Conservation (phyloP, 164 flowering plant species). For the Berberis thunbergii region DNA sequence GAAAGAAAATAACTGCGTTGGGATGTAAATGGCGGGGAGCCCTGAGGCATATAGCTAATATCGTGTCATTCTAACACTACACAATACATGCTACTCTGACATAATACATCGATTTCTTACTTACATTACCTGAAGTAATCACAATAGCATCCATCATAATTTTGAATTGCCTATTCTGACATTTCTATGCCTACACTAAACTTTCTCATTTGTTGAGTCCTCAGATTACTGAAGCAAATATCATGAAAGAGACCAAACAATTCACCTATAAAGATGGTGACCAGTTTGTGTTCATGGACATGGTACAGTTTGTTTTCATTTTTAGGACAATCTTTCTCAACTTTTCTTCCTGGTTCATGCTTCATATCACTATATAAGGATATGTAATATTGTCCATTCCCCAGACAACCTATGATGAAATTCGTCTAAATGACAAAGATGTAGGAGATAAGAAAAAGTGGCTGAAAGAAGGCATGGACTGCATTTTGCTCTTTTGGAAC, state of each 20-base stretch:
- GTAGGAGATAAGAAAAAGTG: slow-evolving; percentile 74
- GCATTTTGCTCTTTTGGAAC: slow-evolving; percentile 85
- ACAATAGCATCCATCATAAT: not conserved
- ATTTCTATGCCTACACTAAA: too few relatives aligned
- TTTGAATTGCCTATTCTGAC: not conserved
- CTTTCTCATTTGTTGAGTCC: not conserved
- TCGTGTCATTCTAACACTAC: too few relatives aligned
- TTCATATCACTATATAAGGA: not conserved
- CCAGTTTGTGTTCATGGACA: slow-evolving; percentile 88
- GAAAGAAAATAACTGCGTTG: too few relatives aligned
- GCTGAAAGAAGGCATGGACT: slow-evolving; percentile 97
- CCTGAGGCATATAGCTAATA: too few relatives aligned
- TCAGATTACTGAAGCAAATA: slow-evolving; percentile 64
- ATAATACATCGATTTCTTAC: too few relatives aligned
- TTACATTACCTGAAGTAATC: too few relatives aligned
- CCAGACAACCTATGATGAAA: slow-evolving; percentile 74
- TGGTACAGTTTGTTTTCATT: slow-evolving; percentile 36
- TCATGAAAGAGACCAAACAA: slow-evolving; percentile 85
- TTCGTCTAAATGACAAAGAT: slow-evolving; percentile 60
- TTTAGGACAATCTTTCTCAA: not conserved
- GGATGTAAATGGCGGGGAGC: too few relatives aligned
- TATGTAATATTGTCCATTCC: not conserved
- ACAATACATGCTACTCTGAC: too few relatives aligned
- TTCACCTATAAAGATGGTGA: slow-evolving; percentile 88
- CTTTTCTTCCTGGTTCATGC: not conserved